Evolutionary conservation across 768 basidiomycete species (phyloP).

Genomic region (Cantharellus cinnabarinus): DNA sequence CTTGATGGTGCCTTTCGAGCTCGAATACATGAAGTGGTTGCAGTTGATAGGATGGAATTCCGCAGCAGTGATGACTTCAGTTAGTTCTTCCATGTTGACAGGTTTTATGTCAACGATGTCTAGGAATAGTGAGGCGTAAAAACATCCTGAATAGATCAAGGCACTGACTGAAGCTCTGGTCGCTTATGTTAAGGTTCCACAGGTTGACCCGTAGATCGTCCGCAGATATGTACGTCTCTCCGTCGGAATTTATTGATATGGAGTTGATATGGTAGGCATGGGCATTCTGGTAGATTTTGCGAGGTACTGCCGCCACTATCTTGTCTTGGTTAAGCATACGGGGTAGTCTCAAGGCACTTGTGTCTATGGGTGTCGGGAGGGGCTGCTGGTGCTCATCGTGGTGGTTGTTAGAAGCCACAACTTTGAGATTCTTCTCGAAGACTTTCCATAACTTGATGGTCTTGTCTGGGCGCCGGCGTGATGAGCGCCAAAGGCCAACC

Average conservation of each 20-base stretch:
- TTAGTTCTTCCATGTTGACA: slow-evolving; percentile 98
- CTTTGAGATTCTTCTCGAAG: slow-evolving; percentile 92
- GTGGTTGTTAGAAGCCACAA: slow-evolving; percentile 94
- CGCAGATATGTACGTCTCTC: slow-evolving; percentile 98
- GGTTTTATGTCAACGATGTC: slow-evolving; percentile 99
- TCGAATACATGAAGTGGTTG: slow-evolving; percentile 99
- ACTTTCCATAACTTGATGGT: slow-evolving; percentile 99
- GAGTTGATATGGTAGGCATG: slow-evolving; percentile 99
- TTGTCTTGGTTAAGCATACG: slow-evolving; percentile 89
- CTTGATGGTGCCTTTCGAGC: slow-evolving; percentile 99
- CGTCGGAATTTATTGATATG: slow-evolving; percentile 97
- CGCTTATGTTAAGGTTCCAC: slow-evolving; percentile 96
- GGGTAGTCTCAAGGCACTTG: slow-evolving; percentile 59
- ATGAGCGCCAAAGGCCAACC: background rate
- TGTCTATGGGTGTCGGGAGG: slow-evolving; percentile 36
- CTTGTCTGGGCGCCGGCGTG: slow-evolving; percentile 45
- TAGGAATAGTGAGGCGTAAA: slow-evolving; percentile 16
- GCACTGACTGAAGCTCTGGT: slow-evolving; percentile 92
- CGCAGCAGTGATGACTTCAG: slow-evolving; percentile 98
- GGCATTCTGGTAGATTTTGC: slow-evolving; percentile 97
- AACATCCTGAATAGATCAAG: background rate
- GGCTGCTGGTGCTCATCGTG: slow-evolving; percentile 49
- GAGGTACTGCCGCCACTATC: slow-evolving; percentile 94
- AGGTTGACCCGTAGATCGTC: slow-evolving; percentile 94
- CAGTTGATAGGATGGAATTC: slow-evolving; percentile 97